Evolutionary conservation across 768 basidiomycete species (phyloP).

Genomic region (Ephemerocybe angulata): DNA sequence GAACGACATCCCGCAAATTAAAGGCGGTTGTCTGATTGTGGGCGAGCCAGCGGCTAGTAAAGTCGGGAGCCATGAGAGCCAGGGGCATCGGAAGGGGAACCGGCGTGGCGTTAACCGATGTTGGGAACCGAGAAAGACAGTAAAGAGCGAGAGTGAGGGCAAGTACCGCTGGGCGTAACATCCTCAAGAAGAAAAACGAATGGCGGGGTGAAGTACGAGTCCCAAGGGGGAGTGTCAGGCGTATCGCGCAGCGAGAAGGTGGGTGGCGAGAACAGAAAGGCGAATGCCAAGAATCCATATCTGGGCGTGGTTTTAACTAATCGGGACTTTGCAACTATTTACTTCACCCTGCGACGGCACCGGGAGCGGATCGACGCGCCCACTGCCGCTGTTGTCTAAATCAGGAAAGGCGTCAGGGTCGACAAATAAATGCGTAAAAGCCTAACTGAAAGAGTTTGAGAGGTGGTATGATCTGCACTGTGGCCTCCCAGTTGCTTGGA

Average conservation of each 20-base stretch:
- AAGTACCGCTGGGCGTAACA: slow-evolving; percentile 35
- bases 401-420: no score
- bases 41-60: slow-evolving; percentile 22
- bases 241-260: slow-evolving; percentile 30
- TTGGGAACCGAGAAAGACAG: slow-evolving; percentile 28
- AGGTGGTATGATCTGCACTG: no score
- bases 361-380: background rate
- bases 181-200: slow-evolving; percentile 21
- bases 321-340: slow-evolving; percentile 10
- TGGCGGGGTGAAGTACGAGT: slow-evolving; percentile 22
- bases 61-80: slow-evolving; percentile 25
- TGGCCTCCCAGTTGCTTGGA: no score
- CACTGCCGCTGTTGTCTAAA: no score
- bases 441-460: no score
- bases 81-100: slow-evolving; percentile 31
- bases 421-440: no score
- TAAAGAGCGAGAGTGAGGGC: slow-evolving; percentile 39
- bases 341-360: background rate
- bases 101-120: slow-evolving; percentile 33
- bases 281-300: slow-evolving; percentile 1
- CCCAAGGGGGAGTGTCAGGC: slow-evolving; percentile 1
- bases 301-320: slow-evolving; percentile 4
- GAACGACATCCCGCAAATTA: background rate
- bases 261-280: slow-evolving; percentile 8
- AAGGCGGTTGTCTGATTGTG: slow-evolving; percentile 3